phyloP scores from a whole-genome alignment of 768 basidiomycete genomes.

The Lactarius sanguifluus region DNA sequence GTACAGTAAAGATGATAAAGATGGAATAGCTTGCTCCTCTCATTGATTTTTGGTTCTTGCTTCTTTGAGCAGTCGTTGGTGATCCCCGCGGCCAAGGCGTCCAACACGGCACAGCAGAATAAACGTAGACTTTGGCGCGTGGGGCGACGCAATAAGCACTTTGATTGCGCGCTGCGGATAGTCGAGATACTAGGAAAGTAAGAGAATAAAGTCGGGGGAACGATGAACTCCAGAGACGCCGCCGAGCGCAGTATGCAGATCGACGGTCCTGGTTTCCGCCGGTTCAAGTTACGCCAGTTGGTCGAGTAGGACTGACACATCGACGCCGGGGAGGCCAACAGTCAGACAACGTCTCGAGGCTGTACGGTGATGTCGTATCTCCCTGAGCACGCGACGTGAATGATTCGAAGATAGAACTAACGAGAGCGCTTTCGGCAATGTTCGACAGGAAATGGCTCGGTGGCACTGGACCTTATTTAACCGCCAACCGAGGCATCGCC shows the following conservation, averaged over 20 bases:
- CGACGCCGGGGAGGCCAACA: not conserved
- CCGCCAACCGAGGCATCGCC: not conserved
- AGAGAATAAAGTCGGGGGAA: not conserved
- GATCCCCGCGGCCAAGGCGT: not conserved
- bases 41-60: not conserved
- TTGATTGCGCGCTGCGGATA: not conserved
- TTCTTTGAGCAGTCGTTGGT: not conserved
- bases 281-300: not conserved
- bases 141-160: not conserved
- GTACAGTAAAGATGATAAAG: not conserved
- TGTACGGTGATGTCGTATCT: not conserved
- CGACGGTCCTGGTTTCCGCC: not conserved
- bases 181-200: not conserved
- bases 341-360: no score
- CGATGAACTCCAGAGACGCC: not conserved
- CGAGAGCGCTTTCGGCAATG: no score
- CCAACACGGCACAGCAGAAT: not conserved
- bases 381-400: no score
- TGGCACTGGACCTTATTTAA: not conserved
- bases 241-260: not conserved
- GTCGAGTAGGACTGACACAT: not conserved
- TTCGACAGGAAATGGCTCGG: no score
- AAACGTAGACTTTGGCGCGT: not conserved
- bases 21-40: not conserved
- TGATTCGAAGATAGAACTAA: no score